A percentile compares a stretch with the other conserved stretches of the same genome.
Evolutionary conservation across 371 early-diverging fungal species (phyloP).

Genomic region (Mortierella sp.): DNA sequence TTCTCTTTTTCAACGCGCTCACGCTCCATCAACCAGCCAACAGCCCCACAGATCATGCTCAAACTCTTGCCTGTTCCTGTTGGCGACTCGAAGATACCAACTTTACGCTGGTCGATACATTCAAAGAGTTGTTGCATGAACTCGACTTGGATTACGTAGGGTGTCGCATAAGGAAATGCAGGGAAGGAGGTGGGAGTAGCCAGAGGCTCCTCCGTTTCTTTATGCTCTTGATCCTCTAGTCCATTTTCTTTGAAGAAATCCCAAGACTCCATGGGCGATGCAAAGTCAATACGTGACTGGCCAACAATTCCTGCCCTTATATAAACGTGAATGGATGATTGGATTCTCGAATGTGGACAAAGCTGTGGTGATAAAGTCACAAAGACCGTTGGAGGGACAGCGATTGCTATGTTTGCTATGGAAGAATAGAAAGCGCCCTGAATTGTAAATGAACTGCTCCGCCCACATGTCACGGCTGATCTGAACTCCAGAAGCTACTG

Average conservation of each 20-base stretch:
- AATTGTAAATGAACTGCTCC: too few species aligned
- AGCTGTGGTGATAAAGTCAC: too few species aligned
- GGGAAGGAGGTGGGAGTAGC: constrained; percentile 38
- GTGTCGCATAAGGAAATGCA: constrained; percentile 57
- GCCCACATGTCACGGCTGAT: neutral
- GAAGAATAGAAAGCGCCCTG: too few species aligned
- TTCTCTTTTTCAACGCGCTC: constrained; percentile 29
- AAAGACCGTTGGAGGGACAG: too few species aligned
- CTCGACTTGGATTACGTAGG: constrained; percentile 83
- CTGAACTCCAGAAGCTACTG: neutral
- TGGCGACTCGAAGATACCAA: constrained; percentile 92
- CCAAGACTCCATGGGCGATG: constrained; percentile 3
- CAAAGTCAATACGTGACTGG: neutral
- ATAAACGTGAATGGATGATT: too few species aligned
- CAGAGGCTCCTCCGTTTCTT: constrained; percentile 3
- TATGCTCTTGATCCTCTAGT: neutral
- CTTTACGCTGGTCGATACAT: constrained; percentile 72
- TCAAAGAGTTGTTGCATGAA: constrained; percentile 85
- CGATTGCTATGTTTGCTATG: too few species aligned
- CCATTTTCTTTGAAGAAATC: neutral
- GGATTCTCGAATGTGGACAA: too few species aligned
- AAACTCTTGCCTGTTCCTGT: constrained; percentile 96
- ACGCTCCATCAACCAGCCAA: constrained; percentile 83
- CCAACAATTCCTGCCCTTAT: neutral
- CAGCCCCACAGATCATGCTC: constrained; percentile 85